Evolutionary conservation across 2,329 filamentous ascomycete species (phyloP).

Genomic region (Cordyceps militaris): DNA sequence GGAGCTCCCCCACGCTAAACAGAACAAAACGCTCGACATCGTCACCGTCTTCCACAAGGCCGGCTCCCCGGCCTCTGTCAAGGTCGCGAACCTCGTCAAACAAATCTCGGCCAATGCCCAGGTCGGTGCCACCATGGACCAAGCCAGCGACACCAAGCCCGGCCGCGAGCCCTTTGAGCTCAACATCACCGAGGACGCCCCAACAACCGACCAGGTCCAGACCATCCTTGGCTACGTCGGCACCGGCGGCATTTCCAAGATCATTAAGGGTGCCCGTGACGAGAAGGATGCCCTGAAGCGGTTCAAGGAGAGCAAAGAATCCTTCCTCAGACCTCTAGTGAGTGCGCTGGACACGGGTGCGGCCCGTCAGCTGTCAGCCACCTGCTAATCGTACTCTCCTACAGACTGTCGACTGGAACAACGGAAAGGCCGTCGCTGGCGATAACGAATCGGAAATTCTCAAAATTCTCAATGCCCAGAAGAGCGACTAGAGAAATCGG

Average conservation of each 20-base stretch:
- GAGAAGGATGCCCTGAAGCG: slow-evolving; percentile 72
- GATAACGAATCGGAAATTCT: slow-evolving; percentile 85
- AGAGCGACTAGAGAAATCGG: slow-evolving; percentile 19
- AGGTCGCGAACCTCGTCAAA: slow-evolving; percentile 71
- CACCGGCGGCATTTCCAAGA: slow-evolving; percentile 44
- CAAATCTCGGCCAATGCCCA: slow-evolving; percentile 65
- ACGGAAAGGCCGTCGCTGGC: slow-evolving; percentile 71
- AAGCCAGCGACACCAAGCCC: slow-evolving; percentile 55
- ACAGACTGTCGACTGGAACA: slow-evolving; percentile 83
- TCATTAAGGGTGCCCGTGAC: slow-evolving; percentile 68
- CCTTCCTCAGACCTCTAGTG: slow-evolving; percentile 72
- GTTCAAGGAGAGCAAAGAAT: slow-evolving; percentile 61
- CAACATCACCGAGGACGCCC: slow-evolving; percentile 70
- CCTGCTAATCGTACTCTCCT: slow-evolving; percentile 2
- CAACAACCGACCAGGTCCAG: slow-evolving; percentile 75
- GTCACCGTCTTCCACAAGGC: slow-evolving; percentile 95
- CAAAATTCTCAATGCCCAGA: slow-evolving; percentile 61
- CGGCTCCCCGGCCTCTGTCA: slow-evolving; percentile 61
- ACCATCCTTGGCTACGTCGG: slow-evolving; percentile 82
- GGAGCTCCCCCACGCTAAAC: slow-evolving; percentile 4
- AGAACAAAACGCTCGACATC: slow-evolving; percentile 80
- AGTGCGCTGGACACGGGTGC: slow-evolving; percentile 26
- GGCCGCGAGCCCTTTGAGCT: slow-evolving; percentile 71
- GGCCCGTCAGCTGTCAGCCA: neutral
- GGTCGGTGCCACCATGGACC: slow-evolving; percentile 63